phyloP scores from a whole-genome alignment of 345 rosid genomes.

The Melaleuca alternifolia region DNA sequence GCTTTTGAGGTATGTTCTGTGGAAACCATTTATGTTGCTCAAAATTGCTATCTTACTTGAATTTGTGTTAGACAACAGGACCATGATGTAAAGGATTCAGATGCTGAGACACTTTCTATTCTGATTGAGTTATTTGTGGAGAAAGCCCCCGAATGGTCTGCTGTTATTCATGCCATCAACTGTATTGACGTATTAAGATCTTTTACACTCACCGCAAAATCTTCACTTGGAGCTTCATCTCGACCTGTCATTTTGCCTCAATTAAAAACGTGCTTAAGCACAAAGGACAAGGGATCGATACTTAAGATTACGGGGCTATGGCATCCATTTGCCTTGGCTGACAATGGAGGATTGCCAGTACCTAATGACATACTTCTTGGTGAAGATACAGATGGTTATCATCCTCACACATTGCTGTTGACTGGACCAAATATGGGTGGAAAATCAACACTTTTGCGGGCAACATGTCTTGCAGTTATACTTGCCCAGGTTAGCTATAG shows the following conservation, averaged over 20 bases:
- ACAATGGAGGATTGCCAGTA: constrained; percentile 56
- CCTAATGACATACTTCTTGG: constrained; percentile 81
- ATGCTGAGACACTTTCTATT: constrained; percentile 68
- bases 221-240: constrained; percentile 53
- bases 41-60: constrained; percentile 1
- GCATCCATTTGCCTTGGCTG: constrained; percentile 86
- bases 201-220: constrained; percentile 51
- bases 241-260: constrained; percentile 56
- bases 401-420: constrained; percentile 54
- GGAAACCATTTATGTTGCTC: neutral
- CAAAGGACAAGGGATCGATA: constrained; percentile 38
- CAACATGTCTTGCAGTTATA: constrained; percentile 81
- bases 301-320: constrained; percentile 72
- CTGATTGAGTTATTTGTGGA: constrained; percentile 72
- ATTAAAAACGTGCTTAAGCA: constrained; percentile 19
- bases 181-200: constrained; percentile 75
- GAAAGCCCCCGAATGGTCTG: constrained; percentile 73
- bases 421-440: constrained; percentile 99
- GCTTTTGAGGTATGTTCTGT: neutral
- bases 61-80: constrained; percentile 32
- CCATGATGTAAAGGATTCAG: constrained; percentile 58
- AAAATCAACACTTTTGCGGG: constrained; percentile 89
- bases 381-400: constrained; percentile 29
- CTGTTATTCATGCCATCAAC: constrained; percentile 58
- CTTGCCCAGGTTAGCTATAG: constrained; percentile 64